Percentiles rank a stretch among this genome's conserved stretches.
Conservation (phyloP, 2,329 filamentous ascomycete genomes). For the Phaeomoniella chlamydospora region DNA sequence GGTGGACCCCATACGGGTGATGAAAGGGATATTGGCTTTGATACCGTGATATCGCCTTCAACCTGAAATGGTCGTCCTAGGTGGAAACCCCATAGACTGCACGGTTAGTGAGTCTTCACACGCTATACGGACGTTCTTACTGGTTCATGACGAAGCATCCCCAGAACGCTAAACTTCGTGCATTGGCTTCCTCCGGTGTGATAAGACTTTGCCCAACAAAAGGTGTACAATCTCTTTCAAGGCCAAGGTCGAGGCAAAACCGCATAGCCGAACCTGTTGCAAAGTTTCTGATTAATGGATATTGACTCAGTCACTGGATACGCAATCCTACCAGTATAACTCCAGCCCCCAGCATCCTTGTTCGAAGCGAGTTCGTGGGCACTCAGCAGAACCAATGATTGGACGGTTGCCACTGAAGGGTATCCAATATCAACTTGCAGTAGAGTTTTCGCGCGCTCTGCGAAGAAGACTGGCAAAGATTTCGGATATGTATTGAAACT, state of each 20-base stretch:
- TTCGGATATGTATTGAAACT: slow-evolving; percentile 5
- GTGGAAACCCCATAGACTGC: slow-evolving; percentile 2
- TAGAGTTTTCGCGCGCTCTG: slow-evolving; percentile 9
- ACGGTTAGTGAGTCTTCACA: neutral
- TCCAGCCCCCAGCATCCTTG: slow-evolving; percentile 12
- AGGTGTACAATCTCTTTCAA: neutral
- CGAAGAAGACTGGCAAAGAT: slow-evolving; percentile 11
- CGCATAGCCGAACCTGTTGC: slow-evolving; percentile 1
- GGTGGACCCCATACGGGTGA: neutral
- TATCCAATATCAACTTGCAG: slow-evolving; percentile 12
- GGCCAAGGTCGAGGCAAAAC: slow-evolving; percentile 1
- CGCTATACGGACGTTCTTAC: neutral
- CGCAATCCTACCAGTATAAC: slow-evolving; percentile 12
- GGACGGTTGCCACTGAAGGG: slow-evolving; percentile 11
- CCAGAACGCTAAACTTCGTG: slow-evolving; percentile 2
- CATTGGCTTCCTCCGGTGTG: slow-evolving; percentile 1
- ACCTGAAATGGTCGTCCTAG: slow-evolving; percentile 3
- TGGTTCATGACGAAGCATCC: slow-evolving; percentile 2
- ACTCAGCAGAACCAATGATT: slow-evolving; percentile 11
- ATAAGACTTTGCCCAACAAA: slow-evolving; percentile 2
- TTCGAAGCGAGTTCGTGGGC: slow-evolving; percentile 9
- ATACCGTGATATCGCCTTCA: slow-evolving; percentile 1
- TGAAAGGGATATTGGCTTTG: neutral
- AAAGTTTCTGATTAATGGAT: too few species aligned
- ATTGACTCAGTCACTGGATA: too few species aligned